These are phyloP conservation scores for Leccinum uliginosum DNA, from an alignment of 768 basidiomycete genomes.

Conservation along the genomic window DNA sequence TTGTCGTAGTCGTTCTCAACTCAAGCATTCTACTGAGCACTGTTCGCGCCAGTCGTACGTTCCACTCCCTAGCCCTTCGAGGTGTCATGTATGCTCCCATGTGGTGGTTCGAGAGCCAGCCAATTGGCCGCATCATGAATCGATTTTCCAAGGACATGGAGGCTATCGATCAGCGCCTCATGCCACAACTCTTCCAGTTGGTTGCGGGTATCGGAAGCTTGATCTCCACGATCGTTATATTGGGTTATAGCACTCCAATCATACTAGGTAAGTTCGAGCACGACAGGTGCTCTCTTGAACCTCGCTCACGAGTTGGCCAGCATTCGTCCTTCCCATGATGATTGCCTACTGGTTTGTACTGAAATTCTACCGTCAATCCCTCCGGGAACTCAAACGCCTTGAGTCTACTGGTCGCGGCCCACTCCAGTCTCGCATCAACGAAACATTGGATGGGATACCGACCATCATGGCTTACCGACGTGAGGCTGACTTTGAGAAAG, in stretches of 20 bases:
- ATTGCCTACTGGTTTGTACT: constrained; percentile 40
- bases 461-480: constrained; percentile 47
- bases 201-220: constrained; percentile 22
- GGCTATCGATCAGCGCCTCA: constrained; percentile 36
- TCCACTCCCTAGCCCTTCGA: constrained; percentile 22
- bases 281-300: constrained; percentile 5
- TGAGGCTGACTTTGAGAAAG: constrained; percentile 22
- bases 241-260: constrained; percentile 25
- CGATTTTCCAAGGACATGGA: constrained; percentile 42
- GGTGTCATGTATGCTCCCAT: constrained; percentile 25
- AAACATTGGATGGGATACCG: constrained; percentile 43
- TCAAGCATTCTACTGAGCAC: constrained; percentile 23
- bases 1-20: constrained; percentile 28
- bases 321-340: constrained; percentile 20
- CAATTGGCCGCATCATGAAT: constrained; percentile 44
- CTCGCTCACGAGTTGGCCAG: constrained; percentile 20
- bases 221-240: constrained; percentile 21
- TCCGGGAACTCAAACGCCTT: constrained; percentile 43
- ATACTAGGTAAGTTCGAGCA: constrained; percentile 34
- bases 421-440: constrained; percentile 49
- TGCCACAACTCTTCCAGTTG: constrained; percentile 29
- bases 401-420: constrained; percentile 44
- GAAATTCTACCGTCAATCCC: constrained; percentile 43
- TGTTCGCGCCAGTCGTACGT: constrained; percentile 24
- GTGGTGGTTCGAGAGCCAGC: constrained; percentile 31